These are phyloP conservation scores for Erigeron canadensis DNA, from an alignment of 129 eudicot genomes.

Conservation along the genomic window DNA sequence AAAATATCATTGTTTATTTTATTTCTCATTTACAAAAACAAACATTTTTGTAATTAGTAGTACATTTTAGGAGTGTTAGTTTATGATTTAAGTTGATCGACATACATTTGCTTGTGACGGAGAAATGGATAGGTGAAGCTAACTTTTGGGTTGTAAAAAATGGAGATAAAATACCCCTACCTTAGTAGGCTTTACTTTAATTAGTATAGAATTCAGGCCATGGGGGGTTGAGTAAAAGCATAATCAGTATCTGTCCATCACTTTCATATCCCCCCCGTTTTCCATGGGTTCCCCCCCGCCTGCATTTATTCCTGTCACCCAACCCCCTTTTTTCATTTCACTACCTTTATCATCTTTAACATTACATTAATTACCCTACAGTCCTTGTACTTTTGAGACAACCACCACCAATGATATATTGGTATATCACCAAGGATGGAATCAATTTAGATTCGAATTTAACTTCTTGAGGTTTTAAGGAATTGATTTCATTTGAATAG, in stretches of 20 bases:
- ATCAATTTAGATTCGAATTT: not conserved
- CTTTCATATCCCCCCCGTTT: constrained; percentile 37
- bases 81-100: too few species aligned
- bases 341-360: constrained; percentile 16
- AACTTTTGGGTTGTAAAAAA: constrained; percentile 18
- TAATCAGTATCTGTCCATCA: constrained; percentile 28
- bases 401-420: not conserved
- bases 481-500: too few species aligned
- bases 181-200: constrained; percentile 32
- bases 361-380: constrained; percentile 7
- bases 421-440: not conserved
- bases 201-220: constrained; percentile 33
- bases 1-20: too few species aligned
- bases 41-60: too few species aligned
- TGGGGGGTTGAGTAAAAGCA: constrained; percentile 29
- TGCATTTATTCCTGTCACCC: constrained; percentile 26
- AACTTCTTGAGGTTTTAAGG: not conserved
- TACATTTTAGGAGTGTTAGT: too few species aligned
- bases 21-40: too few species aligned
- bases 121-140: not conserved
- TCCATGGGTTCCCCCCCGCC: constrained; percentile 33
- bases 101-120: not conserved
- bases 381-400: constrained; percentile 21
- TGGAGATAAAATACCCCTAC: constrained; percentile 9
- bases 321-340: not conserved